Evolutionary conservation across 768 basidiomycete species (phyloP).

Genomic region (Leccinum ochraceum): DNA sequence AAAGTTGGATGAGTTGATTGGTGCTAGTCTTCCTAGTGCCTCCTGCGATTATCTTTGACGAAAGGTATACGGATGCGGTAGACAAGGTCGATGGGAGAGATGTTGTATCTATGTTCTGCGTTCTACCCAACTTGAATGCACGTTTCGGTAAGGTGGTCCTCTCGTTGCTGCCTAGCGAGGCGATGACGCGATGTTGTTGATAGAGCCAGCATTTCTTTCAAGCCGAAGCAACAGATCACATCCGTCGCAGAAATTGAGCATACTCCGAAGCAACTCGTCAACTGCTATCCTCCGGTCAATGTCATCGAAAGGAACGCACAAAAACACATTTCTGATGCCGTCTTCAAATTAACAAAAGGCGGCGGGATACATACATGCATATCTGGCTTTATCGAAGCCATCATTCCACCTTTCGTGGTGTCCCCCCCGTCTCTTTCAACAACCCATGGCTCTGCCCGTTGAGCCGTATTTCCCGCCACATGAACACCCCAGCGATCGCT

Average conservation of each 20-base stretch:
- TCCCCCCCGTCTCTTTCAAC: neutral
- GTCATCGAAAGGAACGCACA: neutral
- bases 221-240: no score
- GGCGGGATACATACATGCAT: neutral
- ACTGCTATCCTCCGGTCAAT: slow-evolving; percentile 46
- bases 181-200: no score
- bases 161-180: no score
- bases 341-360: neutral
- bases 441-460: slow-evolving; percentile 9
- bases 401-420: slow-evolving; percentile 4
- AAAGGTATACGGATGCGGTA: neutral
- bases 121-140: neutral
- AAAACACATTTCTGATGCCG: neutral
- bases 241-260: slow-evolving; percentile 44
- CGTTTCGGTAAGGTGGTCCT: neutral
- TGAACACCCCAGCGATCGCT: slow-evolving; percentile 44
- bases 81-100: neutral
- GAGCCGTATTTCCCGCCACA: slow-evolving; percentile 49
- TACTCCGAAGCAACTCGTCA: slow-evolving; percentile 97
- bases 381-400: neutral
- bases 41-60: neutral
- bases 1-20: neutral
- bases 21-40: neutral
- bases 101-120: no score
- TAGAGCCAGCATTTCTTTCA: no score